Evolutionary conservation across 2,329 filamentous ascomycete genomes (phyloP).

Genomic region (Beauveria rudraprayagi): DNA sequence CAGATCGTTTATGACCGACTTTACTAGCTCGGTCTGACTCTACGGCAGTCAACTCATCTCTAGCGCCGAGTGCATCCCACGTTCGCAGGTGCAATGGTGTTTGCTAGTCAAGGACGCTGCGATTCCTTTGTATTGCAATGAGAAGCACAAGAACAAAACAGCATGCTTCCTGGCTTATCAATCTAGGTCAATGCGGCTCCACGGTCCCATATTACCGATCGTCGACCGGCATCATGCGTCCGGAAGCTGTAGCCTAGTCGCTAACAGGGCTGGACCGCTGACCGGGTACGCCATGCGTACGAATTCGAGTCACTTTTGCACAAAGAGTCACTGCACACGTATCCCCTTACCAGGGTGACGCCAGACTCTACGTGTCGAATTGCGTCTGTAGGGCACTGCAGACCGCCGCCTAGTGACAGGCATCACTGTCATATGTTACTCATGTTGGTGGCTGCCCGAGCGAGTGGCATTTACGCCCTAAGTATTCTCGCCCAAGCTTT

Average conservation of each 20-base stretch:
- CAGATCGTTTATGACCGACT: background rate
- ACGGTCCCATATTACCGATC: background rate
- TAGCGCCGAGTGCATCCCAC: background rate
- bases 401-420: background rate
- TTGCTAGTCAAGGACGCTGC: background rate
- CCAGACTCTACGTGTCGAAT: conserved; percentile 8
- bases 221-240: background rate
- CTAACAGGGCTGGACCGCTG: background rate
- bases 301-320: conserved; percentile 1
- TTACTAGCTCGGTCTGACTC: conserved; percentile 6
- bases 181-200: background rate
- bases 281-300: conserved; percentile 11
- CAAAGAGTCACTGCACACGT: conserved; percentile 8
- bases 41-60: background rate
- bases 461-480: background rate
- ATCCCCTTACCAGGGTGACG: conserved; percentile 4
- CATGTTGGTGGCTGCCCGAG: background rate
- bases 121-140: background rate
- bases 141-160: background rate
- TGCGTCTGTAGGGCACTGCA: background rate
- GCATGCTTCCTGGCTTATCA: background rate
- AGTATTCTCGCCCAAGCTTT: background rate
- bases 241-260: conserved; percentile 3
- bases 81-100: background rate
- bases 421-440: background rate